A percentile compares a stretch with the other conserved stretches of the same genome.
Conservation (phyloP, 1,284 basidiomycete species). For the Pyrrhoderma lamaoense region DNA sequence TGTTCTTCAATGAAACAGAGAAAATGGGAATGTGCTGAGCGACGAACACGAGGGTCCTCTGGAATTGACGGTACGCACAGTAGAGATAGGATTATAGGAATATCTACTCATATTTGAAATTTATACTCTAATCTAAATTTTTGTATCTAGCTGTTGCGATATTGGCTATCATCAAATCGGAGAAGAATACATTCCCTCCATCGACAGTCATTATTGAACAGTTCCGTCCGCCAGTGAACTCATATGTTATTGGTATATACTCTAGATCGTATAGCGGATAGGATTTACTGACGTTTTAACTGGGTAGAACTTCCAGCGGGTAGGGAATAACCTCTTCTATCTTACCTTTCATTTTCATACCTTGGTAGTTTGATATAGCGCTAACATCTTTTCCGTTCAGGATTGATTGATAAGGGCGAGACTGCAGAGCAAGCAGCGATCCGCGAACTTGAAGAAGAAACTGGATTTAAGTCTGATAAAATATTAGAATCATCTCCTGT, state of each 20-base stretch:
- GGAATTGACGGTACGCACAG: slow-evolving; percentile 30
- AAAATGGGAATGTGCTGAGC: slow-evolving; percentile 80
- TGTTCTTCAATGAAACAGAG: slow-evolving; percentile 37
- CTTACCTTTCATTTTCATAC: background rate
- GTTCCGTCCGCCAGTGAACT: slow-evolving; percentile 75
- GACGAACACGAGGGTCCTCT: slow-evolving; percentile 57
- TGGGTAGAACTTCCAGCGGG: slow-evolving; percentile 75
- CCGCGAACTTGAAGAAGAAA: slow-evolving; percentile 87
- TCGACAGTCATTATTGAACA: slow-evolving; percentile 86
- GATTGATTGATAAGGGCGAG: slow-evolving; percentile 79
- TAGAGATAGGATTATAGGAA: slow-evolving; percentile 13
- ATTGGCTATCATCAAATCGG: slow-evolving; percentile 69
- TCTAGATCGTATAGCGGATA: background rate
- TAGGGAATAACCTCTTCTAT: slow-evolving; percentile 21
- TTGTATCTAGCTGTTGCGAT: slow-evolving; percentile 73
- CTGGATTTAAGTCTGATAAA: slow-evolving; percentile 67
- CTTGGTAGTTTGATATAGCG: background rate
- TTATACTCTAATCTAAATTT: slow-evolving; percentile 19
- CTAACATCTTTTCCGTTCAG: slow-evolving; percentile 28
- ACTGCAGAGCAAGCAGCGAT: slow-evolving; percentile 70
- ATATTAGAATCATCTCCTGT: slow-evolving; percentile 64
- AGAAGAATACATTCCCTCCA: slow-evolving; percentile 54
- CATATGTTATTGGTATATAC: slow-evolving; percentile 59
- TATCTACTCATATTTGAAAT: background rate
- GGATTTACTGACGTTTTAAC: slow-evolving; percentile 8